phyloP scores from a whole-genome alignment of 169 alveolate genomes.

The Plasmodium blacklocki region DNA sequence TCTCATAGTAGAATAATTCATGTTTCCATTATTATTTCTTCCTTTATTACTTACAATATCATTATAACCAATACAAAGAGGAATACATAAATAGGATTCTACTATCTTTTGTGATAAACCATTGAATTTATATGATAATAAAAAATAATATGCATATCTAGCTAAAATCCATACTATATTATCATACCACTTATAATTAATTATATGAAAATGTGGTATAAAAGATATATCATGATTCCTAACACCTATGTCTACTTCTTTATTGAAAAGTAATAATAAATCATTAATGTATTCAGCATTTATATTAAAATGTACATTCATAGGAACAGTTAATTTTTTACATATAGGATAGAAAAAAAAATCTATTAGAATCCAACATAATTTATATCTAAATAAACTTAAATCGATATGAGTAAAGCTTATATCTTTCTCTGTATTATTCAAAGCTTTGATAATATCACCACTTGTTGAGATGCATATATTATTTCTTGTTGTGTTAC shows the following conservation, averaged over 20 bases:
- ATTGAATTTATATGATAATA: slow-evolving; percentile 48
- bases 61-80: slow-evolving; percentile 55
- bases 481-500: too few relatives aligned
- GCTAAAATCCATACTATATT: slow-evolving; percentile 67
- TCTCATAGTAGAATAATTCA: slow-evolving; percentile 68
- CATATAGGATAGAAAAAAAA: slow-evolving; percentile 63
- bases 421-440: not conserved
- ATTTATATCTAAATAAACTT: slow-evolving; percentile 69
- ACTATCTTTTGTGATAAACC: slow-evolving; percentile 57
- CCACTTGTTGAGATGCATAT: too few relatives aligned
- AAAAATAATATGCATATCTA: slow-evolving; percentile 59
- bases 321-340: slow-evolving; percentile 63
- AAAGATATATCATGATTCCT: slow-evolving; percentile 65
- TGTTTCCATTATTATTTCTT: slow-evolving; percentile 8
- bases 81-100: slow-evolving; percentile 71
- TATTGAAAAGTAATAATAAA: slow-evolving; percentile 14
- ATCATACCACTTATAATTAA: slow-evolving; percentile 76
- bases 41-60: slow-evolving; percentile 25
- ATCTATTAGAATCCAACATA: slow-evolving; percentile 75
- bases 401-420: slow-evolving; percentile 30
- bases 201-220: slow-evolving; percentile 75
- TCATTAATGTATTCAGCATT: slow-evolving; percentile 67
- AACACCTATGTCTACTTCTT: slow-evolving; percentile 61
- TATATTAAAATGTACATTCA: slow-evolving; percentile 51
- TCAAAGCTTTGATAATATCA: not conserved